phyloP scores from a whole-genome alignment of 345 rosid species.

The Ceriops zippeliana region DNA sequence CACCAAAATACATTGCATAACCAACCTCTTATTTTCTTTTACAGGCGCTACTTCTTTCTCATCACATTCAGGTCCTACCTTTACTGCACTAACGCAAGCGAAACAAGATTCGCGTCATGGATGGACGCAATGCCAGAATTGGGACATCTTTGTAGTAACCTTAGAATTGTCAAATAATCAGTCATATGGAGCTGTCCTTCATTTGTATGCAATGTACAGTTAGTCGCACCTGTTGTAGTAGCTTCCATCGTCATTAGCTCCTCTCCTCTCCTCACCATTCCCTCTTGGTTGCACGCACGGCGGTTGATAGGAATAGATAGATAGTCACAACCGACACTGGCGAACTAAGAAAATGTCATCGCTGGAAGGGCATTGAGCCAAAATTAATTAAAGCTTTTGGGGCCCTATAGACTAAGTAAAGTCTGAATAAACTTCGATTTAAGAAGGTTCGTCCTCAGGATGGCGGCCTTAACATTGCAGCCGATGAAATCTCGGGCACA shows the following conservation, averaged over 20 bases:
- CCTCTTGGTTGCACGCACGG: not conserved
- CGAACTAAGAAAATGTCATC: not conserved
- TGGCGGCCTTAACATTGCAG: no score
- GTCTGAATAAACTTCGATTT: no score
- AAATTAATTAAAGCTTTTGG: no score
- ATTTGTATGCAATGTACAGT: conserved; percentile 37
- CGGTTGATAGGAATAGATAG: not conserved
- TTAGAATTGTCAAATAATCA: conserved; percentile 66
- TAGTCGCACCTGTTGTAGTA: conserved; percentile 21
- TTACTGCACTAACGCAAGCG: conserved; percentile 53
- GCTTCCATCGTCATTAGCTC: not conserved
- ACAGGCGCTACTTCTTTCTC: conserved; percentile 88
- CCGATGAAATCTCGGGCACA: no score
- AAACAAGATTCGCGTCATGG: conserved; percentile 63
- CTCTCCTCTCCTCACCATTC: not conserved
- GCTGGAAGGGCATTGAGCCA: not conserved
- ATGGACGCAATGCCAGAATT: conserved; percentile 89
- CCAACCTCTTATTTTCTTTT: conserved; percentile 4
- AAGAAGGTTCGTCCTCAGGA: no score
- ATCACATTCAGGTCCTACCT: conserved; percentile 89
- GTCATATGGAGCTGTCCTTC: conserved; percentile 4
- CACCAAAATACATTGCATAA: not conserved
- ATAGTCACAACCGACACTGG: no score
- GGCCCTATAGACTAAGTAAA: no score
- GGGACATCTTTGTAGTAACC: conserved; percentile 80